Conservation (phyloP, 306 rosid species). For the Pterocarpus macrocarpus region DNA sequence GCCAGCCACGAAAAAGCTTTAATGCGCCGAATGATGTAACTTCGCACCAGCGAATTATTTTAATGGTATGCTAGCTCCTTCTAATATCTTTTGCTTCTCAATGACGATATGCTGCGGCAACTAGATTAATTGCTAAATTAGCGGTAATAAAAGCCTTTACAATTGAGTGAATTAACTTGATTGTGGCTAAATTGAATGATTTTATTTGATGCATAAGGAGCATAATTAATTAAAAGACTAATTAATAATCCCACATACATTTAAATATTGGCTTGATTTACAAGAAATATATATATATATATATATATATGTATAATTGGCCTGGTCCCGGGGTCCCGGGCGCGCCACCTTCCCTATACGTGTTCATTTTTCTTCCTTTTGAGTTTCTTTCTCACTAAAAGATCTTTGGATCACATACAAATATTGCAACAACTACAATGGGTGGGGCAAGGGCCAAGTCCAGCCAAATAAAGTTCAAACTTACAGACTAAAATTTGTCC, state of each 20-base stretch:
- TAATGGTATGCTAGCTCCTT: constrained; percentile 11
- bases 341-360: constrained; percentile 11
- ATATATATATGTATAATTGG: not conserved
- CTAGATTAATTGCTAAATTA: not conserved
- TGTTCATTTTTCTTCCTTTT: not conserved
- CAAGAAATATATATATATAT: not conserved
- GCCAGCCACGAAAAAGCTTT: constrained; percentile 17
- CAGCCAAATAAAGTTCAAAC: constrained; percentile 29
- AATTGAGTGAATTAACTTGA: not conserved
- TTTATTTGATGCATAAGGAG: not conserved
- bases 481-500: constrained; percentile 8
- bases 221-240: not conserved
- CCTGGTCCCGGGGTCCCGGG: constrained; percentile 38
- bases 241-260: not conserved
- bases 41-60: constrained; percentile 43
- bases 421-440: constrained; percentile 19
- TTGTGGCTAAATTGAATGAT: not conserved
- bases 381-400: constrained; percentile 15
- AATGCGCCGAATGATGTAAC: constrained; percentile 24
- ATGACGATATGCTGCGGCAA: not conserved
- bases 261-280: not conserved
- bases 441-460: constrained; percentile 25
- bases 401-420: constrained; percentile 10
- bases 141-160: not conserved
- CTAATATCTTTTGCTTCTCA: not conserved